phyloP scores from a whole-genome alignment of 495 filamentous ascomycete species.

The Diplogelasinospora grovesii region DNA sequence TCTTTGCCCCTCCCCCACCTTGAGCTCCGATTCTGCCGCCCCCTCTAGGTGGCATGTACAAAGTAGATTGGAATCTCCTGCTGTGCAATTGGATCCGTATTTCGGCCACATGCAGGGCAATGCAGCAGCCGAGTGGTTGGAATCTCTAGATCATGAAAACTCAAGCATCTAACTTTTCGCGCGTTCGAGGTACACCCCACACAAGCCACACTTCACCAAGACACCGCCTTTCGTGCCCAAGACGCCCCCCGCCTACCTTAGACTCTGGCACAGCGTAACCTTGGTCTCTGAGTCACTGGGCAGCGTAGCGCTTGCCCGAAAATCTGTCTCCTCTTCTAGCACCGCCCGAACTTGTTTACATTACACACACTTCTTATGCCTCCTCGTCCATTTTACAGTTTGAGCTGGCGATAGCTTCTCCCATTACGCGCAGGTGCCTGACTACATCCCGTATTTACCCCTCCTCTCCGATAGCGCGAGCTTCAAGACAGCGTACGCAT shows the following conservation, averaged over 20 bases:
- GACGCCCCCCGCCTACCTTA: background rate
- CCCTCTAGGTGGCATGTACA: too few species aligned
- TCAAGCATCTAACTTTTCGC: too few species aligned
- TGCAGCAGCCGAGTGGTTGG: constrained; percentile 7
- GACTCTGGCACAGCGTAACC: too few species aligned
- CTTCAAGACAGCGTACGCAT: too few species aligned
- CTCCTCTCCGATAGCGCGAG: too few species aligned
- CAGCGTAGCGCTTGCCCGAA: background rate
- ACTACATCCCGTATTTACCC: background rate
- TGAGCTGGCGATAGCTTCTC: too few species aligned
- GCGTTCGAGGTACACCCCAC: constrained; percentile 5
- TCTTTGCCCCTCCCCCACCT: constrained; percentile 9
- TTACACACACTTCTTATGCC: too few species aligned
- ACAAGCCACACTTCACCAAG: background rate
- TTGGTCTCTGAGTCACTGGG: background rate
- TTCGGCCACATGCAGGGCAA: constrained; percentile 14
- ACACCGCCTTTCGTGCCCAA: constrained; percentile 5
- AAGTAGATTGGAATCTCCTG: background rate
- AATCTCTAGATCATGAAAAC: too few species aligned
- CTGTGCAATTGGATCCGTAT: constrained; percentile 10
- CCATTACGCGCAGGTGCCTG: background rate
- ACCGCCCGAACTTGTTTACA: too few species aligned
- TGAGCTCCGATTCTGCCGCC: background rate
- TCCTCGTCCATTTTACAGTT: too few species aligned
- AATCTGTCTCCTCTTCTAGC: too few species aligned